A percentile compares a stretch with the other conserved stretches of the same genome.
Conservation (phyloP, 2,329 filamentous ascomycete genomes). For the Fusarium austroafricanum region DNA sequence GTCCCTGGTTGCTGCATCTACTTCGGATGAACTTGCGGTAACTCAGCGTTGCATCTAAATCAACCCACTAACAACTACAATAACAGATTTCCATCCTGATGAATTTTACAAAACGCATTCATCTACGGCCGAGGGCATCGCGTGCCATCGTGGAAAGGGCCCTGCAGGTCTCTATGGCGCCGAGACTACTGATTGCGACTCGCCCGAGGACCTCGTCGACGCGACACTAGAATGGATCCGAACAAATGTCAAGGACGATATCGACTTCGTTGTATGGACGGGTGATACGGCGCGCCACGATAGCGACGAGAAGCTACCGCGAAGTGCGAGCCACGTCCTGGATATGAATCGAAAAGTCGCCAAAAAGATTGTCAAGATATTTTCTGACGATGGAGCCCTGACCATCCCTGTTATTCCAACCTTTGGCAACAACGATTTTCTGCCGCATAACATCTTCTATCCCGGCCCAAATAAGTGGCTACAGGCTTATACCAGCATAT, state of each 20-base stretch:
- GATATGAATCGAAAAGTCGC: conserved; percentile 80
- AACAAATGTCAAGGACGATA: conserved; percentile 77
- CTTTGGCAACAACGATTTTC: conserved; percentile 96
- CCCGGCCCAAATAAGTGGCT: conserved; percentile 91
- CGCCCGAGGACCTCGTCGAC: conserved; percentile 82
- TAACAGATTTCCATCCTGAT: conserved; percentile 89
- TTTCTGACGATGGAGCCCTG: conserved; percentile 69
- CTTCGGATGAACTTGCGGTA: conserved; percentile 15
- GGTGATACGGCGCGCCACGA: conserved; percentile 92
- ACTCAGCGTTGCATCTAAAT: conserved; percentile 2
- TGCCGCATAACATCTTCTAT: conserved; percentile 94
- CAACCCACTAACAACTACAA: conserved; percentile 26
- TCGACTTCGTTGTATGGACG: conserved; percentile 95
- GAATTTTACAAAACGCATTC: conserved; percentile 84
- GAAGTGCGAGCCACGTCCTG: conserved; percentile 80
- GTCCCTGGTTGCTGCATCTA: conserved; percentile 19
- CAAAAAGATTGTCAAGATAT: conserved; percentile 79
- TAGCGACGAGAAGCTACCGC: conserved; percentile 83
- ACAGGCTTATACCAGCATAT: conserved; percentile 79
- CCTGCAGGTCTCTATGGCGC: conserved; percentile 84
- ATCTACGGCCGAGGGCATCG: conserved; percentile 73
- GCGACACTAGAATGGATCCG: conserved; percentile 92
- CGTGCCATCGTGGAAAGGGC: conserved; percentile 84
- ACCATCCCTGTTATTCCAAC: conserved; percentile 86
- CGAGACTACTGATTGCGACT: conserved; percentile 89